Base-by-base conservation (phyloP, 1,139 yeast species). In the Saccharomyces uvarum region DNA sequence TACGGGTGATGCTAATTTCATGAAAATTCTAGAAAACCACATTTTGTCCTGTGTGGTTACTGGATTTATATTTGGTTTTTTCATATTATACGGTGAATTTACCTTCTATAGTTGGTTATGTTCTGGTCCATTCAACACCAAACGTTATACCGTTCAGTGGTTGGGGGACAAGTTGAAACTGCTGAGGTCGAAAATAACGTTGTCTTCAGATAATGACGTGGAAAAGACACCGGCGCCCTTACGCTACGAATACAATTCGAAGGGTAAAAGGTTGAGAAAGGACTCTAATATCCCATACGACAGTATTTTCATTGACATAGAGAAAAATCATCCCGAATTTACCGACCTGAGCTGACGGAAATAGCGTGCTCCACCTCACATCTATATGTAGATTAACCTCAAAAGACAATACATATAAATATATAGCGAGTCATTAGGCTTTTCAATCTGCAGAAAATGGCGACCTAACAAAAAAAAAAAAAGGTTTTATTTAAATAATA, bases 1-100 rank as follows among this genome's bases (percentile, higher is more conserved):
- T 70, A 72, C 82, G 66, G 88, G 84, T 62, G 96, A 88, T 70
- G 96, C 96, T 27, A 78, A 83, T 57, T 80, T 86, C 66, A 80
- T 88, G 68, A 82, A 86, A 65, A 73, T 80, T 11, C 74, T 88
- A 73, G 88, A 87, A 32, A 77, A 80, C 59, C 96, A 88, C 70
- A 78, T 88, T 59, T 77, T 82, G 8, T 71, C 84, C 51, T 84
- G 89, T 16, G 87, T 87, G 1, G 68, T 86, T 50, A 81, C 80
- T 14, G 95, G 95, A 0, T 82, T 86, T 59, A 61, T 78, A 16
- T 67, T 86, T 50, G 91, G 84, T 2, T 77, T 79, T 28, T 56
- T 75, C 3, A 64, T 87, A 14, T 76, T 88, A 54, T 80, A 75
- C 60, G 65, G 80, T 48, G 95, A 88, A 71, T 86, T 82, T 71